Evolutionary conservation across 176 grass and related monocot genomes (phyloP), one percentile per base, ranked within the genome.

Genomic region (Musa schizocarpa): DNA sequence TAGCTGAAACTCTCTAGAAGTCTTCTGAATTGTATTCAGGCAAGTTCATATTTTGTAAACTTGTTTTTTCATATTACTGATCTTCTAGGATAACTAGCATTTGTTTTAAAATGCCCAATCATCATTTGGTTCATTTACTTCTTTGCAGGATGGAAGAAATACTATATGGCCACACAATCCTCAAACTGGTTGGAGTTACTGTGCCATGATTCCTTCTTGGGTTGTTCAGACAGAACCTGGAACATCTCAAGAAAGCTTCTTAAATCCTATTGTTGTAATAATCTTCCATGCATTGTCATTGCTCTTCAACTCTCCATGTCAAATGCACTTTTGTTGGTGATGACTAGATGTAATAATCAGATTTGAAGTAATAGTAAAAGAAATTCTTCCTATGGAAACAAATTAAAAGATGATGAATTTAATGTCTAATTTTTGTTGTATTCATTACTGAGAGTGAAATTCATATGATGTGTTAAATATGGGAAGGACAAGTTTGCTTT

Each of bases 151-250:
- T 81, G 96, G 96, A 71, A 94, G 81, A 81, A 94, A 89, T 48
- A 92, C 96, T 51, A 20, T 94, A 53, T 99, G 96, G 96, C 96
- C 96, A 77, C 96, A 99, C 86, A 99, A 92, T 76, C 86, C 86
- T 78, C 96, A 86, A 83, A 94, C 88, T 22, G 96, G 96, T 25
- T 99, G 88, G 88, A 99, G 96, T 85, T 99, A 92, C 83, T 99
- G 96, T 85, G 88, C 94, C 73, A 91, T 82, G 48, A 70, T 99
- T 55, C 96, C 96, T 78, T 94, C 96, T 81, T 99, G 96, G 96
- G 92, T 77, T 29, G 77, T 90, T 55, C 80, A 92, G 84, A 79
- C 84, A n/a, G 96, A 99, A 82, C 79, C 86, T 78, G 85, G 83
- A 83, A 84, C 70, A 54, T 79, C 96, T 3, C 54, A 92, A 57